Conservation (phyloP, 2,329 filamentous ascomycete genomes). For the Phyllosticta citribraziliensis region DNA sequence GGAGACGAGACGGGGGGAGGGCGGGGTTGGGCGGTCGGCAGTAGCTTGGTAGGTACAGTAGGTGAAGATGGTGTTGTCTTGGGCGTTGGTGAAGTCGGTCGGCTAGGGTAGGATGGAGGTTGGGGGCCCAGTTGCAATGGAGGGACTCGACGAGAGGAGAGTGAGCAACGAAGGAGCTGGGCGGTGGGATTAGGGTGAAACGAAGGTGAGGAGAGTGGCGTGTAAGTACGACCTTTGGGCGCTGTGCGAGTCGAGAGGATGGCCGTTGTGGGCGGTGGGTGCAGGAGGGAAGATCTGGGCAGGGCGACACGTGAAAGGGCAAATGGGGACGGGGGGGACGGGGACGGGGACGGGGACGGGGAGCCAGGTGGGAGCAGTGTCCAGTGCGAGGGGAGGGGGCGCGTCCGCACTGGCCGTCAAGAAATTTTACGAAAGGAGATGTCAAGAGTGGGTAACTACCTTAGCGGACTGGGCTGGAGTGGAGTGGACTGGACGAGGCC, state of each 20-base stretch:
- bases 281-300: slow-evolving; percentile 9
- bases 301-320: slow-evolving; percentile 9
- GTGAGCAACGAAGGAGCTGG: slow-evolving; percentile 9
- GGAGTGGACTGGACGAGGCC: background rate
- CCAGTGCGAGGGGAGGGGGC: background rate
- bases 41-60: background rate
- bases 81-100: slow-evolving; percentile 4
- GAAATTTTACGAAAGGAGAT: slow-evolving; percentile 12
- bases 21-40: background rate
- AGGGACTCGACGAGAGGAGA: background rate
- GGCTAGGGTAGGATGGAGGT: slow-evolving; percentile 5
- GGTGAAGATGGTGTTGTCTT: background rate
- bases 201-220: slow-evolving; percentile 11
- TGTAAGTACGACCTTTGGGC: slow-evolving; percentile 8
- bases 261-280: slow-evolving; percentile 2
- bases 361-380: background rate
- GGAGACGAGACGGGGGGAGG: background rate
- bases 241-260: slow-evolving; percentile 9
- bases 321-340: background rate
- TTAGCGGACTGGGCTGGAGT: too few species aligned
- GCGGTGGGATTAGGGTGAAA: slow-evolving; percentile 8
- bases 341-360: background rate
- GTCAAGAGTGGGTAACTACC: background rate
- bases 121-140: slow-evolving; percentile 1
- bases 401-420: slow-evolving; percentile 7